Evolutionary conservation across 1,284 basidiomycete species (phyloP).

Genomic region (Ceratobasidium sp.): DNA sequence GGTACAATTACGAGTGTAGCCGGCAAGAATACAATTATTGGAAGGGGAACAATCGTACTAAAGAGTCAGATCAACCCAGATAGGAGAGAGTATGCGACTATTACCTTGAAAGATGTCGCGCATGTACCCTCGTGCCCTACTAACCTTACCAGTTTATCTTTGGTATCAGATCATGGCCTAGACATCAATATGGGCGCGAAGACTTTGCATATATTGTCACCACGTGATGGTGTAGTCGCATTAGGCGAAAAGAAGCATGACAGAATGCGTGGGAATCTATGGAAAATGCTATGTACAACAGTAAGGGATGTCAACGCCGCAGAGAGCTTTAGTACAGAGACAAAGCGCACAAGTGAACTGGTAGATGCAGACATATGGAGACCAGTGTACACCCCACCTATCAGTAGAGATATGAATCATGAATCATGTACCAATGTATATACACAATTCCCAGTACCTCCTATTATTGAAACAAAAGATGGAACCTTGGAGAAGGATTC

Average conservation of each 20-base stretch:
- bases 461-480: too few relatives aligned
- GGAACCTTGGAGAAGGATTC: too few relatives aligned
- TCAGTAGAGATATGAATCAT: too few relatives aligned
- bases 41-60: not conserved
- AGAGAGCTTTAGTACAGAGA: too few relatives aligned
- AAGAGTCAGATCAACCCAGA: not conserved
- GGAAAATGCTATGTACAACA: not conserved
- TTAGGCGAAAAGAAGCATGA: slow-evolving; percentile 18
- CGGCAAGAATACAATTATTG: not conserved
- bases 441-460: too few relatives aligned
- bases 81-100: not conserved
- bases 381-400: too few relatives aligned
- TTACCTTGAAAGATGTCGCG: not conserved
- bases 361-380: too few relatives aligned
- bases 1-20: not conserved
- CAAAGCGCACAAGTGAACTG: too few relatives aligned
- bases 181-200: not conserved
- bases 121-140: slow-evolving; percentile 7
- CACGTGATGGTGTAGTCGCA: not conserved
- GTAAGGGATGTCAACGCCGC: too few relatives aligned
- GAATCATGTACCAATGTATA: too few relatives aligned
- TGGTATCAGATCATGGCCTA: not conserved
- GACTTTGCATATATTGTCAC: not conserved
- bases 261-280: not conserved
- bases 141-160: slow-evolving; percentile 8